Conservation (phyloP, 257 asterid species). For the Mitragyna speciosa region DNA sequence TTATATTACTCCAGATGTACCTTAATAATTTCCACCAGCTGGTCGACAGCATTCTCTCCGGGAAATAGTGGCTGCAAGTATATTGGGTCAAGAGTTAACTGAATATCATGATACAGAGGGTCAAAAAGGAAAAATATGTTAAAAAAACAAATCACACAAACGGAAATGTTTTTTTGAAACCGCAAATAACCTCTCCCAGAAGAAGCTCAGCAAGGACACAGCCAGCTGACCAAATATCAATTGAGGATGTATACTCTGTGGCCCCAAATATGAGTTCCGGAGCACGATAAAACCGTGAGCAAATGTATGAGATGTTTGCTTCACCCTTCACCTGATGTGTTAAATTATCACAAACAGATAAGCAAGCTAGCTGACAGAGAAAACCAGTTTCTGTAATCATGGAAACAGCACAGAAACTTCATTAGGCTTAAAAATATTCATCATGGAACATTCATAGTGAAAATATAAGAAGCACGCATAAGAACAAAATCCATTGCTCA, state of each 20-base stretch:
- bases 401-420: not conserved
- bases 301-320: constrained; percentile 92
- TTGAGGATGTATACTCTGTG: constrained; percentile 83
- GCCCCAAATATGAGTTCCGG: constrained; percentile 99
- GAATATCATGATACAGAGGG: not conserved
- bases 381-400: not conserved
- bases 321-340: constrained; percentile 70
- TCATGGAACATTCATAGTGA: not conserved
- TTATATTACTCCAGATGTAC: constrained; percentile 31
- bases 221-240: constrained; percentile 99
- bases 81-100: constrained; percentile 26
- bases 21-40: constrained; percentile 94
- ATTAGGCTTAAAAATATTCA: not conserved
- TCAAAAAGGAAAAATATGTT: not conserved
- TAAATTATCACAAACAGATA: not conserved
- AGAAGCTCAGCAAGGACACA: constrained; percentile 96
- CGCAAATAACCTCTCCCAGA: constrained; percentile 70
- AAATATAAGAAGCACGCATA: not conserved
- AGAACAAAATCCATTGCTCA: not conserved
- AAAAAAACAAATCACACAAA: not conserved
- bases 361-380: not conserved
- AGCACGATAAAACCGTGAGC: constrained; percentile 96
- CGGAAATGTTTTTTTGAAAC: constrained; percentile 5
- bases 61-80: constrained; percentile 80
- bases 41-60: constrained; percentile 97